Conservation (phyloP, 2,329 filamentous ascomycete species). For the Hypoxylon sp. region DNA sequence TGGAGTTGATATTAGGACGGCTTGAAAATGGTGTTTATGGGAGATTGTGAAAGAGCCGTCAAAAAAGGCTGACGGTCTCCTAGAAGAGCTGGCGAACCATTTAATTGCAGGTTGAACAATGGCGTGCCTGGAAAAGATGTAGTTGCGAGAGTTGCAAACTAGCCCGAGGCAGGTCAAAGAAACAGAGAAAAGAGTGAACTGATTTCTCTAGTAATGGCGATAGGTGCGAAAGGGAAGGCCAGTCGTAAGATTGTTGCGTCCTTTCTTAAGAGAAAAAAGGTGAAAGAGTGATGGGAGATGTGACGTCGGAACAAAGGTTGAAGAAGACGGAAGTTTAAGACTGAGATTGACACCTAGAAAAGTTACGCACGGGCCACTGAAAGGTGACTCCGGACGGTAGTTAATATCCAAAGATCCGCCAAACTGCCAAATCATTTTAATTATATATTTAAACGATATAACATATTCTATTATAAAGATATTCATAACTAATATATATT, state of each 20-base stretch:
- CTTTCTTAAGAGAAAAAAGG: conserved; percentile 25
- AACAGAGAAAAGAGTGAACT: conserved; percentile 11
- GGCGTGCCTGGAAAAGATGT: conserved; percentile 22
- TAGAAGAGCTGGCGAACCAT: conserved; percentile 30
- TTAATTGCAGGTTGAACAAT: conserved; percentile 13
- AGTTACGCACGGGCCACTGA: neutral
- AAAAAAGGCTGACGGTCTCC: conserved; percentile 26
- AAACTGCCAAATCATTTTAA: too few species aligned
- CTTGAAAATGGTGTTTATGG: conserved; percentile 3
- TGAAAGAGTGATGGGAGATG: conserved; percentile 24
- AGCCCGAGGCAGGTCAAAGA: conserved; percentile 20
- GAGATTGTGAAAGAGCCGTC: conserved; percentile 24
- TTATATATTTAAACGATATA: too few species aligned
- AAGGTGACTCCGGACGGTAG: neutral
- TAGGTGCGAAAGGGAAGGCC: neutral
- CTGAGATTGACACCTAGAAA: conserved; percentile 15
- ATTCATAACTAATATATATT: too few species aligned
- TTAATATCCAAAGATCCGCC: too few species aligned
- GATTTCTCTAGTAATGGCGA: conserved; percentile 7
- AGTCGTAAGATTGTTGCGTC: conserved; percentile 7
- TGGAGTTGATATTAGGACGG: neutral
- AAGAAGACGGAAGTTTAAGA: conserved; percentile 25
- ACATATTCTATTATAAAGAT: too few species aligned
- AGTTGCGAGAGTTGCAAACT: conserved; percentile 15
- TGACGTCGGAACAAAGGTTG: conserved; percentile 44